These are phyloP conservation scores for Ophiostoma novo-ulmi DNA, from an alignment of 2,329 filamentous ascomycete species.

Conservation along the genomic window DNA sequence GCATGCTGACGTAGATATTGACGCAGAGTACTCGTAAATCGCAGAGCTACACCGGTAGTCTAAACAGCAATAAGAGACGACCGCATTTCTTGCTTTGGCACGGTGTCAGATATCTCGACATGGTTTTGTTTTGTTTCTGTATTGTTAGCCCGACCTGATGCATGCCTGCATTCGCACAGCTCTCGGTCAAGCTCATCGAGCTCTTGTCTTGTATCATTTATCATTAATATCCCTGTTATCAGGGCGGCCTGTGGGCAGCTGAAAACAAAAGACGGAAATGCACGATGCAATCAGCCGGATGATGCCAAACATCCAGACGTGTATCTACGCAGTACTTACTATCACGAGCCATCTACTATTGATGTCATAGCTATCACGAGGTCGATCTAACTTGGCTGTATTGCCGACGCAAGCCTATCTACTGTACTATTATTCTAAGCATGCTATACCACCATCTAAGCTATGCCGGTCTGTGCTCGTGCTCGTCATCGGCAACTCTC, in stretches of 20 bases:
- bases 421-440: not conserved
- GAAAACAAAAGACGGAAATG: not conserved
- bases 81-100: not conserved
- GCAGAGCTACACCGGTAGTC: not conserved
- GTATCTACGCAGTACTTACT: not conserved
- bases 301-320: not conserved
- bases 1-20: too few relatives aligned
- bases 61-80: slow-evolving; percentile 4
- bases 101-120: not conserved
- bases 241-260: not conserved
- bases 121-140: not conserved
- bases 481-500: not conserved
- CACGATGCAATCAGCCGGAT: not conserved
- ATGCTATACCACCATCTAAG: not conserved
- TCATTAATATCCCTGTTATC: not conserved
- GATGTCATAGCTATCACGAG: not conserved
- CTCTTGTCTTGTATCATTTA: not conserved
- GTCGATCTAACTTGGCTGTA: not conserved
- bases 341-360: not conserved
- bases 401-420: slow-evolving; percentile 3
- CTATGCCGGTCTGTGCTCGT: not conserved
- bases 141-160: not conserved
- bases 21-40: not conserved
- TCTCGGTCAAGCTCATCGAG: not conserved
- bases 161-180: too few relatives aligned